Conservation (phyloP, 1,284 basidiomycete genomes). For the Sphaerobolus stellatus region DNA sequence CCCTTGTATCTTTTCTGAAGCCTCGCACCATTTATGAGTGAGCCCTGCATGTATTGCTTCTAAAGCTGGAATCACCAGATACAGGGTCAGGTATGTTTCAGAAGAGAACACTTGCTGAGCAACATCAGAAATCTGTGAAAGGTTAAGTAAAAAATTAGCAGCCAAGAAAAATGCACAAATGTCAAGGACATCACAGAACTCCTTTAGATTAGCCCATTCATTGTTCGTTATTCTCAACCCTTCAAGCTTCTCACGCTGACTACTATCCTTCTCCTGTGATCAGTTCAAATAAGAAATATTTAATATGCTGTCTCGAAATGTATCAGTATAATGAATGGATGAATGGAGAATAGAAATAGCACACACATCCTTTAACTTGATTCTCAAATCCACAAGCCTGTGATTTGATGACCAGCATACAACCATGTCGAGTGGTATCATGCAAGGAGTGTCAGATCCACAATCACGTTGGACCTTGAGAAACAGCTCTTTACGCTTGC, state of each 20-base stretch:
- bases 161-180: too few species aligned
- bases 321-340: neutral
- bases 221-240: slow-evolving; percentile 25
- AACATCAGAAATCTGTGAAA: too few species aligned
- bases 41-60: too few species aligned
- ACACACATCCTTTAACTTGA: slow-evolving; percentile 22
- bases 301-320: neutral
- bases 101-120: too few species aligned
- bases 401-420: slow-evolving; percentile 44
- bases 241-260: slow-evolving; percentile 28
- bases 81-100: too few species aligned
- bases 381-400: slow-evolving; percentile 34
- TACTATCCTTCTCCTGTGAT: slow-evolving; percentile 24
- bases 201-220: slow-evolving; percentile 33
- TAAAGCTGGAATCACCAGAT: too few species aligned
- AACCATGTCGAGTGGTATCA: slow-evolving; percentile 38
- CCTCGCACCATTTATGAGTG: too few species aligned
- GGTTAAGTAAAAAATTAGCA: too few species aligned
- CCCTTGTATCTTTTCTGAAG: too few species aligned
- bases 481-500: slow-evolving; percentile 33
- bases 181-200: slow-evolving; percentile 26
- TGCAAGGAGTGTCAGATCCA: slow-evolving; percentile 11
- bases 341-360: neutral
- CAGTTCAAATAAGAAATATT: slow-evolving; percentile 33
- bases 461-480: slow-evolving; percentile 22